Evolutionary conservation across 148 eudicot species (phyloP).

Genomic region (Cornus suecica): DNA sequence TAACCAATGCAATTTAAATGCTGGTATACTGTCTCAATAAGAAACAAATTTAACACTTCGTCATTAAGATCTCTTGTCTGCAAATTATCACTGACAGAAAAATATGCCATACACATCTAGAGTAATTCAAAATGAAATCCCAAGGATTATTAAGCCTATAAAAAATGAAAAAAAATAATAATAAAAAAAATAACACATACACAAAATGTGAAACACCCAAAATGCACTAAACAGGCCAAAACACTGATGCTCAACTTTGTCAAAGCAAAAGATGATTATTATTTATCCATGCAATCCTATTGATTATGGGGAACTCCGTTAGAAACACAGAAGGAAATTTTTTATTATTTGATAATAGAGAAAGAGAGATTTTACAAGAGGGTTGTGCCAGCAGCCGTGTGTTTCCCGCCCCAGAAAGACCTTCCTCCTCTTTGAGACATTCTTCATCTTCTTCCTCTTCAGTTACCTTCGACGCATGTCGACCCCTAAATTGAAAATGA

Average conservation of each 20-base stretch:
- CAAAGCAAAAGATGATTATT: neutral
- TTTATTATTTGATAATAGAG: neutral
- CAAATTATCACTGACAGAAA: too few relatives aligned
- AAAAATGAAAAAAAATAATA: neutral
- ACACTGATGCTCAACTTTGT: neutral
- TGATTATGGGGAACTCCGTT: neutral
- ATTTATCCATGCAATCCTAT: neutral
- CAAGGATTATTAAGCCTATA: too few relatives aligned
- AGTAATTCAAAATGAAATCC: neutral
- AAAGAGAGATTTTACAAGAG: conserved; percentile 52
- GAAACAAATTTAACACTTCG: too few relatives aligned
- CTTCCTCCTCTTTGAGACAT: conserved; percentile 91
- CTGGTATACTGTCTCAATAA: neutral
- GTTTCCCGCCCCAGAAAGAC: conserved; percentile 66
- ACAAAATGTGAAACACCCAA: neutral
- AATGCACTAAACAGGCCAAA: neutral
- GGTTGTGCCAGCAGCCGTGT: conserved; percentile 90
- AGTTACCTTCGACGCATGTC: conserved; percentile 96
- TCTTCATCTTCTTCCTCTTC: conserved; percentile 99
- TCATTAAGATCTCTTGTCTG: too few relatives aligned
- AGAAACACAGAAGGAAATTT: too few relatives aligned
- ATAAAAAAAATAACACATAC: neutral
- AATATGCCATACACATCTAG: too few relatives aligned
- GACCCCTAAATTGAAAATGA: conserved; percentile 53
- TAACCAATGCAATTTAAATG: neutral